Evolutionary conservation across 1,139 yeast genomes (phyloP).

Genomic region (Suhomyces terraborum): DNA sequence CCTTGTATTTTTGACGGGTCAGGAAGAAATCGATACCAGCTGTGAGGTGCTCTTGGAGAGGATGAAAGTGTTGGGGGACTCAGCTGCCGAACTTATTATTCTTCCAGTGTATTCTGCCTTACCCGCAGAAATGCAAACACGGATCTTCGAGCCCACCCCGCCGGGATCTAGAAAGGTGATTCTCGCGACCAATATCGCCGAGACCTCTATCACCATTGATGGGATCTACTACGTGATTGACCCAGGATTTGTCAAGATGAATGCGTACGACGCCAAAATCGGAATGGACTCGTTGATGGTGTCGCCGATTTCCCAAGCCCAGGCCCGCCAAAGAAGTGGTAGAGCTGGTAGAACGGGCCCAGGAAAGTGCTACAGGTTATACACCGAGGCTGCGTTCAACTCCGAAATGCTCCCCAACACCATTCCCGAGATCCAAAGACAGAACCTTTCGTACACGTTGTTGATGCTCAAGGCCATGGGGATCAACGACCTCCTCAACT

Average conservation of each 20-base stretch:
- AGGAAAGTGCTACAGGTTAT: constrained; percentile 74
- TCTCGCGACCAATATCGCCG: constrained; percentile 76
- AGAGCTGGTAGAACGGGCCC: constrained; percentile 90
- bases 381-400: constrained; percentile 67
- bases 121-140: constrained; percentile 73
- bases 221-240: constrained; percentile 77
- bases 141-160: constrained; percentile 76
- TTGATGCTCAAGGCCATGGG: constrained; percentile 96
- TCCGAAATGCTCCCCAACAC: constrained; percentile 84
- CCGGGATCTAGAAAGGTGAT: constrained; percentile 69
- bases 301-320: constrained; percentile 78
- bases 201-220: constrained; percentile 68
- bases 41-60: constrained; percentile 74
- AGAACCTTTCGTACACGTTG: constrained; percentile 81
- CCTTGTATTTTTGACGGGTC: constrained; percentile 83
- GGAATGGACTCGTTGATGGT: constrained; percentile 80
- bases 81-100: constrained; percentile 66
- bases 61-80: constrained; percentile 64
- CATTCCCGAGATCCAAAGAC: constrained; percentile 91
- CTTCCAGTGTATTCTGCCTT: constrained; percentile 86
- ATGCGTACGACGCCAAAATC: constrained; percentile 70
- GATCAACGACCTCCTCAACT: constrained; percentile 71
- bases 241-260: constrained; percentile 79
- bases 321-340: constrained; percentile 80
- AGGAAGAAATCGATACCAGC: constrained; percentile 89